Evolutionary conservation across 306 rosid species (phyloP).

Genomic region (peach (Prunus persica)): DNA sequence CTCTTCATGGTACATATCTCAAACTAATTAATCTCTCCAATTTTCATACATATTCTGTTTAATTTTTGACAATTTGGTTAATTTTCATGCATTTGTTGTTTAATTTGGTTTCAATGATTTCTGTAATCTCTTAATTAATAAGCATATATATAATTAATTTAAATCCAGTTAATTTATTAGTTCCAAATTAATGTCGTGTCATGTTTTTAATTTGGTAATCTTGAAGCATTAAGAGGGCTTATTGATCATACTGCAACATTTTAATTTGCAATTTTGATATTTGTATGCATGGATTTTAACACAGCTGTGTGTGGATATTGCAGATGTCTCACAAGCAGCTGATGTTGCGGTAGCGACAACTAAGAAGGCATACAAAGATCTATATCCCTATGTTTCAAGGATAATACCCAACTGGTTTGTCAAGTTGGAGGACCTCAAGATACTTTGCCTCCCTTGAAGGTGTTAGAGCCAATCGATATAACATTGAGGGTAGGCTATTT

Average conservation of each 20-base stretch:
- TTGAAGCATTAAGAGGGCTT: background rate
- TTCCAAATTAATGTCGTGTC: too few species aligned
- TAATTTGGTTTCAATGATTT: background rate
- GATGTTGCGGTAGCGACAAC: constrained; percentile 20
- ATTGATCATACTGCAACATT: background rate
- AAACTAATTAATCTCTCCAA: background rate
- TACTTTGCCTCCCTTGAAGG: constrained; percentile 7
- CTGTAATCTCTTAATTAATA: background rate
- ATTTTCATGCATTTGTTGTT: background rate
- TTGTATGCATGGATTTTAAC: background rate
- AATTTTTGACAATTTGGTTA: too few species aligned
- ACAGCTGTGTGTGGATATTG: background rate
- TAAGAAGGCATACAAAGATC: constrained; percentile 20
- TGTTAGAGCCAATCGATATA: background rate
- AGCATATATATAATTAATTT: too few species aligned
- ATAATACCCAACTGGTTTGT: constrained; percentile 27
- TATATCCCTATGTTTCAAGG: constrained; percentile 17
- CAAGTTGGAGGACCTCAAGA: constrained; percentile 11
- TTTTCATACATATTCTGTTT: background rate
- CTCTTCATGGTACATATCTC: background rate
- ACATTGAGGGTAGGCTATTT: too few species aligned
- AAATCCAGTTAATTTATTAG: too few species aligned
- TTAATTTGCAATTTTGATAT: background rate
- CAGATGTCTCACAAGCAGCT: constrained; percentile 20
- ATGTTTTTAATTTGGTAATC: too few species aligned